phyloP scores from a whole-genome alignment of 192 early-diverging fungal species.

The Polychytrium aggregatum region DNA sequence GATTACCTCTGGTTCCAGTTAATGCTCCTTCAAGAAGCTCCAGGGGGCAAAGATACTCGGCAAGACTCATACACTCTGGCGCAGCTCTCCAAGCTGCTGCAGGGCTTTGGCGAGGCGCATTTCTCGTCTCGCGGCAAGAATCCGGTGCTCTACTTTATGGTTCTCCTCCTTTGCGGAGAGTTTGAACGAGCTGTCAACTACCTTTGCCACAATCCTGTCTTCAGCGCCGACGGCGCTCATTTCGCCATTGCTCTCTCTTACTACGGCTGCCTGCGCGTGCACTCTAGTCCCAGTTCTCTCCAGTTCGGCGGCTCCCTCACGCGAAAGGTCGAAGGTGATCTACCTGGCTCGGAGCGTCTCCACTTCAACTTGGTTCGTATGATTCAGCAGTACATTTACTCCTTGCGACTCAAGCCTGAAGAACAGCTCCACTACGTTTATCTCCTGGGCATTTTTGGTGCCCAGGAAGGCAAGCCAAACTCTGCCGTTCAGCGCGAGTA shows the following conservation, averaged over 20 bases:
- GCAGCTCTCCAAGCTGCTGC: slow-evolving; percentile 56
- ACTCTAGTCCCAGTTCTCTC: slow-evolving; percentile 35
- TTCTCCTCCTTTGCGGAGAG: slow-evolving; percentile 77
- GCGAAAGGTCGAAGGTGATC: slow-evolving; percentile 4
- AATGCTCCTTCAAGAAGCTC: slow-evolving; percentile 55
- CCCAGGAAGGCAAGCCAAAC: neutral
- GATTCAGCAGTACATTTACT: too few relatives aligned
- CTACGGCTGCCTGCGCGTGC: slow-evolving; percentile 65
- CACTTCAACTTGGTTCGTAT: slow-evolving; percentile 21
- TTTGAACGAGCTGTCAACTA: slow-evolving; percentile 80
- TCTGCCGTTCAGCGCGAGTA: slow-evolving; percentile 28
- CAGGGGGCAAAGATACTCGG: too few relatives aligned
- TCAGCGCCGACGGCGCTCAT: slow-evolving; percentile 77
- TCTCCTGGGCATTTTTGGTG: slow-evolving; percentile 43
- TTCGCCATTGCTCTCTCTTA: slow-evolving; percentile 74
- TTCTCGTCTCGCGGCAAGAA: slow-evolving; percentile 58
- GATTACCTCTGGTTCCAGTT: slow-evolving; percentile 93
- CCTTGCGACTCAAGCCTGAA: slow-evolving; percentile 34
- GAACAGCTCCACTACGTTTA: slow-evolving; percentile 55
- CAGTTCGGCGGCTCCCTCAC: slow-evolving; percentile 11
- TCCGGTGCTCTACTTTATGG: slow-evolving; percentile 80
- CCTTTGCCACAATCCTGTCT: slow-evolving; percentile 47
- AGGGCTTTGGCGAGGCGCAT: slow-evolving; percentile 53
- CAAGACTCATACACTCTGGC: slow-evolving; percentile 55
- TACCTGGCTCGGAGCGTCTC: slow-evolving; percentile 1